Evolutionary conservation across 768 basidiomycete species (phyloP).

Genomic region (Lentinula lateritia): DNA sequence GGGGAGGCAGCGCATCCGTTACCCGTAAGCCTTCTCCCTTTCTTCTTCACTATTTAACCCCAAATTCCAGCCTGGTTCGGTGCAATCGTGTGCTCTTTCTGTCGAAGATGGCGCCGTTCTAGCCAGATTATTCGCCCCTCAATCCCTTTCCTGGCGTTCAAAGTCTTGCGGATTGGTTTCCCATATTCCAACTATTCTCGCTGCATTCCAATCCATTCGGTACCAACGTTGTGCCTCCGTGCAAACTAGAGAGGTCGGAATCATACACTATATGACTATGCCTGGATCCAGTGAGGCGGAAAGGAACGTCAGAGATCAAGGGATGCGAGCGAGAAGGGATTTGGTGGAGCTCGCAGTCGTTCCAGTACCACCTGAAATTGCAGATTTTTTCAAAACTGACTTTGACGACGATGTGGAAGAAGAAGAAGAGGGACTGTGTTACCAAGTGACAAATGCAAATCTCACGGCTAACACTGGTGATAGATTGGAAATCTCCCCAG

Average conservation of each 20-base stretch:
- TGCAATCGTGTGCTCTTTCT: slow-evolving; percentile 43
- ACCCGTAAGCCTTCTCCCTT: slow-evolving; percentile 31
- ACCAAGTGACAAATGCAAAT: not conserved
- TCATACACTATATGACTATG: slow-evolving; percentile 39
- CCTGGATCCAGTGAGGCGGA: slow-evolving; percentile 29
- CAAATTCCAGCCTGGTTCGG: slow-evolving; percentile 37
- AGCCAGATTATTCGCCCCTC: slow-evolving; percentile 53
- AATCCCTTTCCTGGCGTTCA: slow-evolving; percentile 46
- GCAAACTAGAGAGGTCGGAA: slow-evolving; percentile 34
- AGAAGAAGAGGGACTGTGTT: not conserved
- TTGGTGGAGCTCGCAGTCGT: slow-evolving; percentile 25
- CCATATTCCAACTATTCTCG: slow-evolving; percentile 48
- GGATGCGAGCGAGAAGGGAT: slow-evolving; percentile 25
- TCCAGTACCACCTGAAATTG: not conserved
- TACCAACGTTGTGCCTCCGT: slow-evolving; percentile 39
- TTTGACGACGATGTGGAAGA: not conserved
- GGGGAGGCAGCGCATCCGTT: slow-evolving; percentile 54
- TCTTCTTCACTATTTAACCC: not conserved
- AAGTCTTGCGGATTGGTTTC: slow-evolving; percentile 33
- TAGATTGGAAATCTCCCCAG: slow-evolving; percentile 15
- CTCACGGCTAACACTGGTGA: slow-evolving; percentile 9
- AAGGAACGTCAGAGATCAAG: slow-evolving; percentile 36
- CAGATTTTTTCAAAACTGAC: not conserved
- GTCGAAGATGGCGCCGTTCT: slow-evolving; percentile 62
- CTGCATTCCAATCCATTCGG: slow-evolving; percentile 53